Evolutionary conservation across 129 eudicot species (phyloP), one percentile per base, ranked within the genome.

Genomic region (Flaveria trinervia): DNA sequence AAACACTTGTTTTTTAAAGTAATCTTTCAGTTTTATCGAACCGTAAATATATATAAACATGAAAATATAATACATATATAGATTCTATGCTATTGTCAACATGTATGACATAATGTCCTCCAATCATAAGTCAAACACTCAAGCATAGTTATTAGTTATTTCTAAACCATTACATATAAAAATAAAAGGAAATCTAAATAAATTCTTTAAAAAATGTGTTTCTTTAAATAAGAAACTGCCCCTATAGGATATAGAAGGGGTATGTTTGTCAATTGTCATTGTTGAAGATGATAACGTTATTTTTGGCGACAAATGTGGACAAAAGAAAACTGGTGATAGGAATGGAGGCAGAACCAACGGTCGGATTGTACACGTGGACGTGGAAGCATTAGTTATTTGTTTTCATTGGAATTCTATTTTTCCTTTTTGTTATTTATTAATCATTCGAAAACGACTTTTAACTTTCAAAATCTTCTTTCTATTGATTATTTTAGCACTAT

Each of bases 261-360:
- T 14, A 59, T 62, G 43, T 62, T 62, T 26, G 43, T 61, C 44
- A 61, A 28, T 62, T 26, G 43, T 61, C 44, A 61, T 25, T 62
- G 68, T 62, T 62, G 68, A 26, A 14, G 16, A 61, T 62, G 43
- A 26, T 28, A 26, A 62, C 44, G 68, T 62, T 62, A 62, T 28
- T 61, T 26, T 13, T 25, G 20, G 11, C 36, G 41, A 51, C 36
- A 50, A 14, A 28, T 62, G 44, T 62, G 44, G 18, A 62, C 68
- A 62, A 62, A 62, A 62, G 20, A 43, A 26, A 13, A 43, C 44
- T 26, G 22, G 44, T 28, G 43, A 65, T 16, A 65, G 22, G 43
- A 65, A 73, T 20, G 14, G 68, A 28, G 44, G 36, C 72, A 33
- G 30, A 73, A 13, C 65, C 39, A 76, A 76, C 73, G 80, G 80